Evolutionary conservation across 2,329 filamentous ascomycete genomes (phyloP), one percentile per base, ranked within the genome.

Genomic region (Clarireedia hainanense): DNA sequence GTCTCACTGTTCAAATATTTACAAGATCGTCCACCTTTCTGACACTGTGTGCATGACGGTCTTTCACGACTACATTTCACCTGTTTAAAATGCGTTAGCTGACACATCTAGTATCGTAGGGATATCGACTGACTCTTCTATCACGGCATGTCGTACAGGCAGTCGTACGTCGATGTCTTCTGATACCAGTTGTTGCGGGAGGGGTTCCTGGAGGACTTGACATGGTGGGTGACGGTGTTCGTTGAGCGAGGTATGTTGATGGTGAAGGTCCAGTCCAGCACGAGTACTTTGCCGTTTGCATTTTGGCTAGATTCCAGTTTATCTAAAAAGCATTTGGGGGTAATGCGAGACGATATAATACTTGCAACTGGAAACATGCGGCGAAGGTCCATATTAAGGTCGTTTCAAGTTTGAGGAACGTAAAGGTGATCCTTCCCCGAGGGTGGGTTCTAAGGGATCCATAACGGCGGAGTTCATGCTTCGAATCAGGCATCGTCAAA

Each of bases 1-100:
- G 34, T 46, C 42, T 52, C 50, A 20, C 50, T 52, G 50, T 52
- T 45, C 17, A 52, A 34, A 30, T 53, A 53, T 53, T 20, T 47
- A 20, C 51, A 53, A 12, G 30, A 27, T 26, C 51, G 51, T 5
- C 43, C 43, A 3, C 43, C 34, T 24, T 53, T 53, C 10, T 26
- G 17, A 37, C 51, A 53, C 6, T 47, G 51, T 4, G 17, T 27
- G 15, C 51, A 53, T 14, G 10, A 30, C 17, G 51, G 51, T 26
- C 43, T 47, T n/a, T 53, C 40, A 26, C 43, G 51, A 14, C 43
- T 47, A 26, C 51, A 53, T 20, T 53, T 46, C n/a, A 53, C 42
- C 51, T 53, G 37, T 43, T 20, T 42, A n/a, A 12, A 43, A 14
- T 10, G 10, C 14, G n/a, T 43, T 43, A 43, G 40, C 40, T 12